Percentiles rank a stretch among this genome's conserved stretches.
Conservation (phyloP, 768 basidiomycete species). For the Russula foetens region DNA sequence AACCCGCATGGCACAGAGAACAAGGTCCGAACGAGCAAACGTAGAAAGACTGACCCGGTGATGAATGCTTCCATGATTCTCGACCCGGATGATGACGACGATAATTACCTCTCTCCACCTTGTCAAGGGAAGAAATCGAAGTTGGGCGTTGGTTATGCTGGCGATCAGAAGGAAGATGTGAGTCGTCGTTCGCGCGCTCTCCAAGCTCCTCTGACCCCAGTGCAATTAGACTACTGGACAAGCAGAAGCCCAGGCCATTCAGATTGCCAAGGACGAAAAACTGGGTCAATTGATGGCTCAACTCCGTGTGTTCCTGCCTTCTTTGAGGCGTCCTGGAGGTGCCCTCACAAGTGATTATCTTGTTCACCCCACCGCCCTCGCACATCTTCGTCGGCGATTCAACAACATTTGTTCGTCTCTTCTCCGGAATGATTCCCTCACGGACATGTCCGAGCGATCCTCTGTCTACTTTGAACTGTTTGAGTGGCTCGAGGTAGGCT, state of each 20-base stretch:
- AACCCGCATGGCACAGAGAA: conserved; percentile 24
- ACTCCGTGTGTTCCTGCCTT: conserved; percentile 81
- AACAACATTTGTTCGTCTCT: conserved; percentile 81
- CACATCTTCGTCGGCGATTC: conserved; percentile 86
- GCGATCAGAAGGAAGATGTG: conserved; percentile 78
- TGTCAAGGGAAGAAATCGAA: conserved; percentile 56
- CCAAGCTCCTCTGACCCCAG: not conserved
- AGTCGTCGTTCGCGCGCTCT: conserved; percentile 26
- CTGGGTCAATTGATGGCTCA: conserved; percentile 59
- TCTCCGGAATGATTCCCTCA: conserved; percentile 83
- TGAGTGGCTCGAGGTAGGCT: conserved; percentile 80
- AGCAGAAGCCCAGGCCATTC: conserved; percentile 64
- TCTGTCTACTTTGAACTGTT: conserved; percentile 84
- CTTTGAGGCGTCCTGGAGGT: conserved; percentile 65
- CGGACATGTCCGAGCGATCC: conserved; percentile 88
- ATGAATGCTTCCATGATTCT: conserved; percentile 20
- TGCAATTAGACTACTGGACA: conserved; percentile 69
- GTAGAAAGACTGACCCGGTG: conserved; percentile 37
- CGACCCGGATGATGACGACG: conserved; percentile 49
- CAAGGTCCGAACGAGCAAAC: conserved; percentile 25
- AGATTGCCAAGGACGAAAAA: conserved; percentile 64
- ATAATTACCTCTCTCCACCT: conserved; percentile 34
- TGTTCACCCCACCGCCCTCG: conserved; percentile 85
- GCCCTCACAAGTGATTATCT: conserved; percentile 82
- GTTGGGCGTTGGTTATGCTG: conserved; percentile 84